Evolutionary conservation across 164 flowering plant species (phyloP).

Genomic region (Berberis thunbergii): DNA sequence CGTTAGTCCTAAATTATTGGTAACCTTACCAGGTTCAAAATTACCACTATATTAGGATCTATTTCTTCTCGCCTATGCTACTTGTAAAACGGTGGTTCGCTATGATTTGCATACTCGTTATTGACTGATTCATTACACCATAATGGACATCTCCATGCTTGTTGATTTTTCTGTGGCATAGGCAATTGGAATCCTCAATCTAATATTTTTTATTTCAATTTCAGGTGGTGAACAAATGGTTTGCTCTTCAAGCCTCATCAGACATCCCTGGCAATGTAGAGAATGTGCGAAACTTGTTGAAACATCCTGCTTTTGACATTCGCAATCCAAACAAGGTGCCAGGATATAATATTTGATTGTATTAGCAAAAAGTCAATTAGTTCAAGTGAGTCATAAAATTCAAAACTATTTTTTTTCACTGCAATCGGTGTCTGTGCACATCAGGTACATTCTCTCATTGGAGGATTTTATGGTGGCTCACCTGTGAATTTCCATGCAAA

Average conservation of each 20-base stretch:
- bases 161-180: too few relatives aligned
- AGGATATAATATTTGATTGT: background rate
- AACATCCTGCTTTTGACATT: conserved; percentile 89
- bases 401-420: background rate
- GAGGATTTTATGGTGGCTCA: conserved; percentile 75
- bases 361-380: too few relatives aligned
- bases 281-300: conserved; percentile 60
- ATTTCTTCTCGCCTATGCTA: too few relatives aligned
- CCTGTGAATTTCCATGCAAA: conserved; percentile 91
- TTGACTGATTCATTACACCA: too few relatives aligned
- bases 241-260: conserved; percentile 86
- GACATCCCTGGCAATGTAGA: conserved; percentile 82
- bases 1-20: too few relatives aligned
- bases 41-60: too few relatives aligned
- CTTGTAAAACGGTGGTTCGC: too few relatives aligned
- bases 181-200: background rate
- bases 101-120: too few relatives aligned
- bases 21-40: too few relatives aligned
- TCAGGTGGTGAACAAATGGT: conserved; percentile 92
- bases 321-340: conserved; percentile 91
- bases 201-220: background rate
- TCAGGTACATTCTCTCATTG: conserved; percentile 81
- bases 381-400: too few relatives aligned
- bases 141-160: too few relatives aligned
- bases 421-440: background rate